Evolutionary conservation across 139 green algal species (phyloP).

Genomic region (Nannochloris sp.): DNA sequence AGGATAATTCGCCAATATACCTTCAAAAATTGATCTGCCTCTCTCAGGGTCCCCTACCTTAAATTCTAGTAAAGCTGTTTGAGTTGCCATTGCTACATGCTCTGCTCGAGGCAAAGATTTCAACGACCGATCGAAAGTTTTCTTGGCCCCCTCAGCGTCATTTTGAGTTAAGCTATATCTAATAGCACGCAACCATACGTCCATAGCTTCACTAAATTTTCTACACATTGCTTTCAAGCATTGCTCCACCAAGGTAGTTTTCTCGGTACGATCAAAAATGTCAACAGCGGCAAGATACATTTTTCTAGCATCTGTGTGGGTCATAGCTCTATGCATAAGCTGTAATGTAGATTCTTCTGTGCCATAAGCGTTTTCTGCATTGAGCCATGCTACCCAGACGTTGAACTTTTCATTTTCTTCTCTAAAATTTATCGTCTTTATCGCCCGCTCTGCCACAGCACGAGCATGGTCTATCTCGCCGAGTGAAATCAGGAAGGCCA

Average conservation of each 20-base stretch:
- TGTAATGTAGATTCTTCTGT: constrained; percentile 64
- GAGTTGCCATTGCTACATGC: constrained; percentile 83
- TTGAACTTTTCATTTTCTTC: constrained; percentile 91
- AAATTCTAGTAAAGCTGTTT: constrained; percentile 83
- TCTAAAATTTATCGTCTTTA: constrained; percentile 18
- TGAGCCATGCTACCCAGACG: constrained; percentile 91
- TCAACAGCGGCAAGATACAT: constrained; percentile 52
- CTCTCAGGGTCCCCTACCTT: constrained; percentile 55
- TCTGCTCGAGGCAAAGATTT: constrained; percentile 76
- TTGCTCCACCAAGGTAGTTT: constrained; percentile 37
- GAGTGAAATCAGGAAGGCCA: constrained; percentile 80
- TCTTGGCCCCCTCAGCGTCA: constrained; percentile 26
- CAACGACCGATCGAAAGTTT: constrained; percentile 62
- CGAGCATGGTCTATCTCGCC: constrained; percentile 69
- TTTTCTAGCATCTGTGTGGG: constrained; percentile 74
- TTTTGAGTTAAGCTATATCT: constrained; percentile 36
- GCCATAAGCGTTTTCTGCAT: constrained; percentile 88
- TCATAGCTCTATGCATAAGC: constrained; percentile 70
- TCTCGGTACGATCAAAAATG: constrained; percentile 55
- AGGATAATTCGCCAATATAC: constrained; percentile 85
- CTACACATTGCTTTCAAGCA: constrained; percentile 58
- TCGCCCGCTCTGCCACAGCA: constrained; percentile 71
- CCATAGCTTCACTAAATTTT: constrained; percentile 75
- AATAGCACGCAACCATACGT: constrained; percentile 78
- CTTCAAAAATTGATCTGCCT: constrained; percentile 80